These are phyloP conservation scores for Zygotorulaspora chibaensis DNA, from an alignment of 805 yeast genomes.

Conservation along the genomic window DNA sequence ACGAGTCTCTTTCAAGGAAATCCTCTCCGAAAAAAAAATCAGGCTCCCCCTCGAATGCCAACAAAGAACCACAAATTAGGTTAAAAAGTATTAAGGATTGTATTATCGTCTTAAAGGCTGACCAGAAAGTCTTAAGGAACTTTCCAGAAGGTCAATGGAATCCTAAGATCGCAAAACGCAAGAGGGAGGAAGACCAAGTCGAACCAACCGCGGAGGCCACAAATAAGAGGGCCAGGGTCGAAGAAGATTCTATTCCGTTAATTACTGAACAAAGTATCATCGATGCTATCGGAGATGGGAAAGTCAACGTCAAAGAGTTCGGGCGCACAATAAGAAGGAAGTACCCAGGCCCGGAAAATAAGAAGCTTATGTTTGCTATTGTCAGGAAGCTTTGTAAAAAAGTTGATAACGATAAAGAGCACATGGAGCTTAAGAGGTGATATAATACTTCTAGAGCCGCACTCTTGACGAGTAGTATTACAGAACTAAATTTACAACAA, in stretches of 20 bases:
- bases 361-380: slow-evolving; percentile 29
- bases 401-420: slow-evolving; percentile 25
- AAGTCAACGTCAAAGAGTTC: slow-evolving; percentile 50
- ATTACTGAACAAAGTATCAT: slow-evolving; percentile 73
- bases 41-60: slow-evolving; percentile 12
- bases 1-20: slow-evolving; percentile 16
- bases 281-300: slow-evolving; percentile 45
- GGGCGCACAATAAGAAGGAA: slow-evolving; percentile 54
- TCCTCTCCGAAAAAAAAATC: slow-evolving; percentile 27
- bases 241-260: slow-evolving; percentile 32
- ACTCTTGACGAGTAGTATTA: background rate
- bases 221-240: slow-evolving; percentile 40
- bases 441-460: background rate
- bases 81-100: slow-evolving; percentile 50
- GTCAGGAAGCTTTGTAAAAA: slow-evolving; percentile 32
- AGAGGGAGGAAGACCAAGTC: slow-evolving; percentile 21
- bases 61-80: slow-evolving; percentile 35
- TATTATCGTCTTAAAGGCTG: slow-evolving; percentile 59
- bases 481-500: too few species aligned
- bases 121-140: slow-evolving; percentile 51
- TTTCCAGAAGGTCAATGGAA: slow-evolving; percentile 87
- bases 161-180: slow-evolving; percentile 45
- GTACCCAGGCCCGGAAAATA: slow-evolving; percentile 37
- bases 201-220: slow-evolving; percentile 26
- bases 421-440: slow-evolving; percentile 29